These are phyloP conservation scores for Phytopythium litorale DNA, from an alignment of 352 stramenopile genomes.

Conservation along the genomic window DNA sequence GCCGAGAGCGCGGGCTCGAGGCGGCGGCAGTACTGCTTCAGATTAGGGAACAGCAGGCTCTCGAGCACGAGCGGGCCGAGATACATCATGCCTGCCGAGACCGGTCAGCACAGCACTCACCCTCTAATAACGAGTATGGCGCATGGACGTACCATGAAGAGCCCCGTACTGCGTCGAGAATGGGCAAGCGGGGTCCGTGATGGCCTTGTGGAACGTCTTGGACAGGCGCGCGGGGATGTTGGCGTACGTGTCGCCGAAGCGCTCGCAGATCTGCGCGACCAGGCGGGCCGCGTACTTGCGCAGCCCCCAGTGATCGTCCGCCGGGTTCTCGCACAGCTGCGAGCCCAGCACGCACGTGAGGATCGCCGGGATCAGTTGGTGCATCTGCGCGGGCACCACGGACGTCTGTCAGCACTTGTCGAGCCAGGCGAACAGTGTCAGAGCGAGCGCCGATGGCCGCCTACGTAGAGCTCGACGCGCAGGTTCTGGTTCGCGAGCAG, in stretches of 20 bases:
- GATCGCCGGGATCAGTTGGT: constrained; percentile 92
- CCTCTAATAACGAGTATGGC: not conserved
- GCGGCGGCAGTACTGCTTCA: constrained; percentile 81
- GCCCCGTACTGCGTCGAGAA: constrained; percentile 92
- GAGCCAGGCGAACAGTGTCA: not conserved
- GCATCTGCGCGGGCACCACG: constrained; percentile 45
- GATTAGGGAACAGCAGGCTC: constrained; percentile 89
- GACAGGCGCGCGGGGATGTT: constrained; percentile 91
- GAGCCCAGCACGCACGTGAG: constrained; percentile 91
- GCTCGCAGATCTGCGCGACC: constrained; percentile 79
- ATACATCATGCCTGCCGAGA: constrained; percentile 63
- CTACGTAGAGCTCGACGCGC: constrained; percentile 92
- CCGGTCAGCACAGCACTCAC: not conserved
- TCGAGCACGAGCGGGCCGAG: constrained; percentile 92
- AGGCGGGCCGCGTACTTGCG: constrained; percentile 81
- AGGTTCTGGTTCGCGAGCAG: constrained; percentile 90
- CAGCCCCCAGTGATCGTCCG: constrained; percentile 90
- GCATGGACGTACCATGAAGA: constrained; percentile 65
- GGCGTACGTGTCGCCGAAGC: constrained; percentile 89
- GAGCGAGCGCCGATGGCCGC: constrained; percentile 8
- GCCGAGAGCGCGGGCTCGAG: constrained; percentile 78
- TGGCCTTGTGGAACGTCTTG: constrained; percentile 88
- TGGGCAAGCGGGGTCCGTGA: constrained; percentile 66
- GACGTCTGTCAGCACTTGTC: not conserved
- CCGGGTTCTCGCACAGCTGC: constrained; percentile 82